Percentiles rank a stretch among this genome's conserved stretches.
phyloP scores from a whole-genome alignment of 2,329 filamentous ascomycete species.

The Paraphoma sp. region DNA sequence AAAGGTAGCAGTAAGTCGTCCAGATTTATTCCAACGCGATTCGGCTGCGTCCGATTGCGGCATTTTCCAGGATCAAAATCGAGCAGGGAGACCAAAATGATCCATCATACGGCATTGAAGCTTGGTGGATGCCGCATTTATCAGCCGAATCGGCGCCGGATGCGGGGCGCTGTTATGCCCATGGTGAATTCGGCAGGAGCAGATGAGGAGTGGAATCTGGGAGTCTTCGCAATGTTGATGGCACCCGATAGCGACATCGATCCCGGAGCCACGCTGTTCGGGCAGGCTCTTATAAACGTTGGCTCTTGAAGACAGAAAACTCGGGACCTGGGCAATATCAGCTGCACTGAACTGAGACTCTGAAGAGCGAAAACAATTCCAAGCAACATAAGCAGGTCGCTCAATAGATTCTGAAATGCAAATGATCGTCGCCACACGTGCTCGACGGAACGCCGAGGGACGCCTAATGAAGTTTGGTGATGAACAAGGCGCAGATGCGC shows the following conservation, averaged over 20 bases:
- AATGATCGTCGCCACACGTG: not conserved
- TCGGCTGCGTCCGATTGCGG: not conserved
- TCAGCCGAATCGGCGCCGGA: too few relatives aligned
- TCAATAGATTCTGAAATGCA: not conserved
- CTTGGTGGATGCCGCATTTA: too few relatives aligned
- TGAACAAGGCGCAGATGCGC: constrained; percentile 12
- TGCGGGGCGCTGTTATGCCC: too few relatives aligned
- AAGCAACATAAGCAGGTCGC: not conserved
- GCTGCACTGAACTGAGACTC: not conserved
- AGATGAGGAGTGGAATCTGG: not conserved
- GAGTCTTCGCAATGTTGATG: not conserved
- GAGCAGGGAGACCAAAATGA: too few relatives aligned
- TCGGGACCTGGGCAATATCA: not conserved
- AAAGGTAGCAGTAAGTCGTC: not conserved
- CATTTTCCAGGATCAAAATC: not conserved
- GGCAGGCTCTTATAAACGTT: not conserved
- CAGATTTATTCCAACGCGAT: not conserved
- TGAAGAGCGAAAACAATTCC: too few relatives aligned
- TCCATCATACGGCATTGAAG: too few relatives aligned
- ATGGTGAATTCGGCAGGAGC: not conserved
- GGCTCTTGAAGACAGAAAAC: not conserved
- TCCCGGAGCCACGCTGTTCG: not conserved
- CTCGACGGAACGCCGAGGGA: too few relatives aligned
- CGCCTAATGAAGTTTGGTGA: not conserved
- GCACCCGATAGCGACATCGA: not conserved